phyloP scores from a whole-genome alignment of 495 filamentous ascomycete genomes.

The Neurospora sp. region DNA sequence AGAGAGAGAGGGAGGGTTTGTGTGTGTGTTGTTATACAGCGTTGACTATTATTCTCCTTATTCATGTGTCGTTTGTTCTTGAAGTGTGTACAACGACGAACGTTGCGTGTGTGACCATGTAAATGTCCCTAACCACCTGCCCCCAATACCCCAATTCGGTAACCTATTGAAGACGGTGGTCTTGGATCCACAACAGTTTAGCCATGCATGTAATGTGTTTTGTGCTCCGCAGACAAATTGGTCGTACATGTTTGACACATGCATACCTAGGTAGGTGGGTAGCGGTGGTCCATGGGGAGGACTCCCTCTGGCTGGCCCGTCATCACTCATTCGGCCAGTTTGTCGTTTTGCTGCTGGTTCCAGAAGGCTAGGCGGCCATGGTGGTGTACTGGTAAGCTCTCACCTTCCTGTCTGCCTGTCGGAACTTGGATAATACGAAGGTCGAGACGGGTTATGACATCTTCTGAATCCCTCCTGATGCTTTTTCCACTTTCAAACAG shows the following conservation, averaged over 20 bases:
- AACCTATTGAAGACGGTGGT: neutral
- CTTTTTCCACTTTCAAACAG: neutral
- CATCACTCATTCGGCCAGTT: neutral
- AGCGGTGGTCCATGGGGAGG: neutral
- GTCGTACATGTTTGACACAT: slow-evolving; percentile 1
- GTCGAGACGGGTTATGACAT: neutral
- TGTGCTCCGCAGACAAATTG: neutral
- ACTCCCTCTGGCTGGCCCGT: neutral
- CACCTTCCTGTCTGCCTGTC: neutral
- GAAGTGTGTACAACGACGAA: neutral
- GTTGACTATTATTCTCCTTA: neutral
- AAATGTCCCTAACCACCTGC: neutral
- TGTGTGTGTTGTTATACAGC: neutral
- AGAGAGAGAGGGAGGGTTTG: neutral
- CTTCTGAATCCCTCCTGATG: neutral
- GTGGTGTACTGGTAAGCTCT: neutral
- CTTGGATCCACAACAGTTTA: neutral
- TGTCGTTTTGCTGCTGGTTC: neutral
- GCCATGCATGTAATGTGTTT: neutral
- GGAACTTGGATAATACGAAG: neutral
- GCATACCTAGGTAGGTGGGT: neutral
- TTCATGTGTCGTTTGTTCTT: neutral
- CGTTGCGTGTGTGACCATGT: neutral
- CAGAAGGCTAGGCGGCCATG: neutral
- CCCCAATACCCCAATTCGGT: neutral